Percentiles rank a stretch among this genome's conserved stretches.
Conservation (phyloP, 345 rosid genomes). For the Lepidium sativum region DNA sequence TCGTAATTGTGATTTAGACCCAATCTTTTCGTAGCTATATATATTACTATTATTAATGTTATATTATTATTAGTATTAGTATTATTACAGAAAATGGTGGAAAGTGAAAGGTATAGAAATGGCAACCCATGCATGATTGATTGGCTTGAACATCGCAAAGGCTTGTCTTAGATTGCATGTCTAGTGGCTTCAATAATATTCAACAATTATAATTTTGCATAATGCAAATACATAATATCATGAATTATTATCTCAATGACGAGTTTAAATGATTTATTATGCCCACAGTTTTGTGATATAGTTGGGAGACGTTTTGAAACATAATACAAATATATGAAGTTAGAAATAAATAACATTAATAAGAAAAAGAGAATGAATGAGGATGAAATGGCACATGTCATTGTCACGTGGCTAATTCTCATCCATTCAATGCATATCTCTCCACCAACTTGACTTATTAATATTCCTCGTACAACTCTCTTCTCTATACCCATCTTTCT, state of each 20-base stretch:
- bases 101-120: conserved; percentile 5
- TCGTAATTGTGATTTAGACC: no score
- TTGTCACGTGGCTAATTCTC: conserved; percentile 20
- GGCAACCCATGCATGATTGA: conserved; percentile 32
- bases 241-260: conserved; percentile 20
- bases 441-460: conserved; percentile 23
- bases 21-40: no score
- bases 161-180: conserved; percentile 21
- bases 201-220: conserved; percentile 5
- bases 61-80: no score
- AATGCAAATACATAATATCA: conserved; percentile 2
- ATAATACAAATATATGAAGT: no score
- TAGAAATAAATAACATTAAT: no score
- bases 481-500: conserved; percentile 8
- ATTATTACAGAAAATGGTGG: background rate
- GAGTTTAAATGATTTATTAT: conserved; percentile 21
- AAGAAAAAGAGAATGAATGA: background rate
- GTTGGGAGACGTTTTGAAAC: background rate
- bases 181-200: conserved; percentile 15
- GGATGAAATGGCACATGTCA: conserved; percentile 21
- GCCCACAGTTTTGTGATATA: conserved; percentile 24
- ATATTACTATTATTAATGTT: no score
- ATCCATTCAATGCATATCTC: conserved; percentile 25
- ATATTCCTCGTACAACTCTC: conserved; percentile 31
- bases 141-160: conserved; percentile 29